Evolutionary conservation across 768 basidiomycete species (phyloP).

Genomic region (Suillus cothurnatus): DNA sequence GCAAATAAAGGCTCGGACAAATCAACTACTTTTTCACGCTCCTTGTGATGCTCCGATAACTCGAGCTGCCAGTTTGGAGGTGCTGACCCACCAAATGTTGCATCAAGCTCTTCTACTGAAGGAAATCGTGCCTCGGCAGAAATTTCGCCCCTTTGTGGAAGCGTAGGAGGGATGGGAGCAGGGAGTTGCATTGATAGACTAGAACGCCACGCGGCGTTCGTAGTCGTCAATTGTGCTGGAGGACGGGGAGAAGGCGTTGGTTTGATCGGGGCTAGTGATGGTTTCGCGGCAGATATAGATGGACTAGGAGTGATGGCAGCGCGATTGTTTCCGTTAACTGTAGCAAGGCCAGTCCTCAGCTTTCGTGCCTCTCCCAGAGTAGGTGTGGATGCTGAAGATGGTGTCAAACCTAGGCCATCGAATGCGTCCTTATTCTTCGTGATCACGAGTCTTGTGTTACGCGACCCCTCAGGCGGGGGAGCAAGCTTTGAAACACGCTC

Average conservation of each 20-base stretch:
- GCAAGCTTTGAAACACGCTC: slow-evolving; percentile 24
- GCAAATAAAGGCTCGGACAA: slow-evolving; percentile 23
- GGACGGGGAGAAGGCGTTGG: slow-evolving; percentile 34
- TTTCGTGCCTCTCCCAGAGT: slow-evolving; percentile 79
- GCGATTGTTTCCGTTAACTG: slow-evolving; percentile 43
- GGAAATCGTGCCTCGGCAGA: slow-evolving; percentile 80
- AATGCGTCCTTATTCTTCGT: slow-evolving; percentile 70
- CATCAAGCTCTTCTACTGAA: slow-evolving; percentile 83
- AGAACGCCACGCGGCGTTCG: slow-evolving; percentile 22
- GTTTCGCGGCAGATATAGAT: slow-evolving; percentile 18
- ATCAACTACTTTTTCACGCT: slow-evolving; percentile 23
- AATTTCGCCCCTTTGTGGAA: slow-evolving; percentile 42
- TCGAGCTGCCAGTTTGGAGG: slow-evolving; percentile 22
- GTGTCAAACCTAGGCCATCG: slow-evolving; percentile 64
- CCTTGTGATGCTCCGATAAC: neutral
- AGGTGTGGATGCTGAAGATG: slow-evolving; percentile 50
- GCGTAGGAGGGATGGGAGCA: slow-evolving; percentile 33
- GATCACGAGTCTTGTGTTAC: slow-evolving; percentile 32
- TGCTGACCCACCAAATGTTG: slow-evolving; percentile 43
- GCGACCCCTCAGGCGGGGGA: slow-evolving; percentile 32
- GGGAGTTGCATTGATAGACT: slow-evolving; percentile 19
- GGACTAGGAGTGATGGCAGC: slow-evolving; percentile 15
- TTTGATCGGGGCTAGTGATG: slow-evolving; percentile 20
- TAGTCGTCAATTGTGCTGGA: slow-evolving; percentile 14
- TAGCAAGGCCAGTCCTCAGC: slow-evolving; percentile 67